phyloP scores from a whole-genome alignment of 495 filamentous ascomycete genomes.

The Trichocladium antarcticum region DNA sequence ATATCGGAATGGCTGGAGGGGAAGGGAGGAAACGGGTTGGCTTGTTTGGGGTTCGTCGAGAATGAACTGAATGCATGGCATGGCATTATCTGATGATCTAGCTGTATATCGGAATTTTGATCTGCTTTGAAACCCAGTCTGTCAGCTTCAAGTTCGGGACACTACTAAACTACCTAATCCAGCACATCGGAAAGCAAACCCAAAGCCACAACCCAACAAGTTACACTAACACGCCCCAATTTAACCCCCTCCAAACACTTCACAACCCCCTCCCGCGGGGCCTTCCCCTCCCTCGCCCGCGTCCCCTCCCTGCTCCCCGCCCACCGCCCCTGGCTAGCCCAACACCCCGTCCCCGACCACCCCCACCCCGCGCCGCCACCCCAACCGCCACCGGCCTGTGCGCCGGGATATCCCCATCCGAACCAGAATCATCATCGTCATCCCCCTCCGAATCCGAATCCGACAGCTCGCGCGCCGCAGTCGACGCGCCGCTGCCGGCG shows the following conservation, averaged over 20 bases:
- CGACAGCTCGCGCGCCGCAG: conserved; percentile 2
- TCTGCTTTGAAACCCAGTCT: too few species aligned
- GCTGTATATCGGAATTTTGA: too few species aligned
- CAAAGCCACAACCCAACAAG: too few species aligned
- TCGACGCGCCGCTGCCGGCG: background rate
- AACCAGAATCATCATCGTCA: conserved; percentile 21
- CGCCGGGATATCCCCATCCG: conserved; percentile 27
- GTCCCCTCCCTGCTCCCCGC: conserved; percentile 2
- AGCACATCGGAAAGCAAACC: too few species aligned
- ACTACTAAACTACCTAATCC: too few species aligned
- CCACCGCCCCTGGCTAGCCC: background rate
- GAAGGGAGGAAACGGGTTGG: too few species aligned
- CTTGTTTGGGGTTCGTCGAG: too few species aligned
- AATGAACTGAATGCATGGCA: too few species aligned
- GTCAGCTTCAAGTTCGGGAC: too few species aligned
- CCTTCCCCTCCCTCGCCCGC: conserved; percentile 12
- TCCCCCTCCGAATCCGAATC: conserved; percentile 19
- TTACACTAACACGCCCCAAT: too few species aligned
- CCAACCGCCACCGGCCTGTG: background rate
- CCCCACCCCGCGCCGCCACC: background rate
- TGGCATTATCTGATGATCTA: too few species aligned
- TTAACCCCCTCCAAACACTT: background rate
- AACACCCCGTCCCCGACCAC: background rate
- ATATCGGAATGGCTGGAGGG: background rate
- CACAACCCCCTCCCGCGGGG: background rate